Conservation (phyloP, 306 rosid species). For the Trichosanthes truncata region DNA sequence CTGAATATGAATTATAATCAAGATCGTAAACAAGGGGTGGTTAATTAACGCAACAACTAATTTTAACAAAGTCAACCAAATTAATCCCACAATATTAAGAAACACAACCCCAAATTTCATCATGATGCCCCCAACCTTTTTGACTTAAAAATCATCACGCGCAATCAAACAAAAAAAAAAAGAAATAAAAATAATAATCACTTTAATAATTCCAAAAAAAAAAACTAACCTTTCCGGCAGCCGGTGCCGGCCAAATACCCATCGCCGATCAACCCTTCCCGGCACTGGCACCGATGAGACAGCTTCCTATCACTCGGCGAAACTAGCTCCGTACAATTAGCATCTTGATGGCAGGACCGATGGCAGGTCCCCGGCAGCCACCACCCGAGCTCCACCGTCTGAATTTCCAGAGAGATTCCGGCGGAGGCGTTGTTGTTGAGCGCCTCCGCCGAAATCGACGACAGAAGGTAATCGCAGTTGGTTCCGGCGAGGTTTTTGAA, state of each 20-base stretch:
- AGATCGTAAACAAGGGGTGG: background rate
- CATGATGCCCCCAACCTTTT: background rate
- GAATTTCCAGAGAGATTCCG: constrained; percentile 50
- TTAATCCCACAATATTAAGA: background rate
- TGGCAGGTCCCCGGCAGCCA: constrained; percentile 69
- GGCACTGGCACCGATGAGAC: constrained; percentile 49
- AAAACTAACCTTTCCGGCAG: constrained; percentile 73
- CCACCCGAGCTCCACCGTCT: constrained; percentile 64
- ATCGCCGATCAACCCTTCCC: constrained; percentile 51
- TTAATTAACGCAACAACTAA: background rate
- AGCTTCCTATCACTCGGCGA: constrained; percentile 23
- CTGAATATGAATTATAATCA: background rate
- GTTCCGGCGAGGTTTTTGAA: background rate
- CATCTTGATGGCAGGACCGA: constrained; percentile 31
- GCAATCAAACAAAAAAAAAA: background rate
- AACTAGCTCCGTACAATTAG: constrained; percentile 29
- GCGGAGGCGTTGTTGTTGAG: constrained; percentile 21
- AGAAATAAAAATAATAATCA: background rate
- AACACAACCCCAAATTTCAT: background rate
- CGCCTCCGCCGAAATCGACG: constrained; percentile 43
- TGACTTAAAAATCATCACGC: background rate
- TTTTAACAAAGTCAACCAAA: background rate
- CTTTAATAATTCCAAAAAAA: background rate
- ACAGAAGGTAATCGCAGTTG: constrained; percentile 34
- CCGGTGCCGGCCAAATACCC: constrained; percentile 56